A percentile compares a stretch with the other conserved stretches of the same genome.
phyloP scores from a whole-genome alignment of 352 stramenopile genomes.

The Globisporangium carolinianum region DNA sequence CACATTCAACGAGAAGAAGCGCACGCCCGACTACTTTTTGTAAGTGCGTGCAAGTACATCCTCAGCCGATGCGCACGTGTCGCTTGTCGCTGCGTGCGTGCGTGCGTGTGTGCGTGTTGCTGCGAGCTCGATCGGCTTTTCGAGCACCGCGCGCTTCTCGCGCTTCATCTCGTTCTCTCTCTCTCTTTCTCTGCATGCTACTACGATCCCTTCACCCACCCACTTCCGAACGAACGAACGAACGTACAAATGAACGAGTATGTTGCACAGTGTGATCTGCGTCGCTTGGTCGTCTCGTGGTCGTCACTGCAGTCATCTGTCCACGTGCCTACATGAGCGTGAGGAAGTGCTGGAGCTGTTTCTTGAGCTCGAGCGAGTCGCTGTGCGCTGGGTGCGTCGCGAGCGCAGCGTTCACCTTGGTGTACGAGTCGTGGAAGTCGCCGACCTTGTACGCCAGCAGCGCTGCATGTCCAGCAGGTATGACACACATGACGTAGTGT shows the following conservation, averaged over 20 bases:
- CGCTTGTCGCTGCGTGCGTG: no score
- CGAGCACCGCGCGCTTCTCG: background rate
- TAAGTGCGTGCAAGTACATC: constrained; percentile 23
- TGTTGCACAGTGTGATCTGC: no score
- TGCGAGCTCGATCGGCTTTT: no score
- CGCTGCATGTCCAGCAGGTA: constrained; percentile 23
- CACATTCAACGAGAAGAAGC: constrained; percentile 90
- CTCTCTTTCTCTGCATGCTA: background rate
- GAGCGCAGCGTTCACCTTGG: constrained; percentile 80
- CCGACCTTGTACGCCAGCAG: constrained; percentile 88
- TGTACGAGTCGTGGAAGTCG: constrained; percentile 88
- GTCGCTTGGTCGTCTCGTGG: background rate
- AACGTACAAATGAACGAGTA: no score
- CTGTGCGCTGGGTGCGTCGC: constrained; percentile 72
- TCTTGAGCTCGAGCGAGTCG: constrained; percentile 87
- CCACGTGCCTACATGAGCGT: constrained; percentile 43
- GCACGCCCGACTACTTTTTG: constrained; percentile 90
- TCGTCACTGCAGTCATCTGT: no score
- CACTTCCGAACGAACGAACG: no score
- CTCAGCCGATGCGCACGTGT: background rate
- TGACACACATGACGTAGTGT: constrained; percentile 3
- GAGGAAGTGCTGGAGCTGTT: constrained; percentile 80
- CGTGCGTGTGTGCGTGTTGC: no score
- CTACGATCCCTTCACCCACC: no score
- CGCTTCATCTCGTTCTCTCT: background rate